phyloP scores from a whole-genome alignment of 768 basidiomycete species.

The Termitomyces sp. region DNA sequence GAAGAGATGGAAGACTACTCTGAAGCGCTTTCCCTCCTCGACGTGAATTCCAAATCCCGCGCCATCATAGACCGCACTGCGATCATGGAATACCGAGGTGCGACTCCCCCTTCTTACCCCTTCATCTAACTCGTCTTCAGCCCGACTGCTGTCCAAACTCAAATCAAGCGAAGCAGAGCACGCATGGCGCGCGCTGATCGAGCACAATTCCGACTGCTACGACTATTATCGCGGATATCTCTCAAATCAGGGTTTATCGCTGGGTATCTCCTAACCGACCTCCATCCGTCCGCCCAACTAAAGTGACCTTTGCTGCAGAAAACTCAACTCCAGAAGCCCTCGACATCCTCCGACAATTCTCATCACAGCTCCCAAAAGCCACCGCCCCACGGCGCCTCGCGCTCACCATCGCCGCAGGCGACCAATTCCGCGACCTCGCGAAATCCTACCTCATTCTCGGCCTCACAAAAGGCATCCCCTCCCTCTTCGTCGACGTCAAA shows the following conservation, averaged over 20 bases:
- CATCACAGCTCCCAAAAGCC: constrained; percentile 59
- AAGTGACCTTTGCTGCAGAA: too few species aligned
- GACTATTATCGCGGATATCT: constrained; percentile 79
- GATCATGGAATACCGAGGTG: constrained; percentile 67
- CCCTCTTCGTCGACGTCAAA: constrained; percentile 90
- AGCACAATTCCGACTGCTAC: constrained; percentile 79
- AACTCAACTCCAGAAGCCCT: constrained; percentile 50
- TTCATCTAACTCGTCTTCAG: constrained; percentile 31
- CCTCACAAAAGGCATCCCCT: constrained; percentile 84
- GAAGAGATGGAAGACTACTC: constrained; percentile 65
- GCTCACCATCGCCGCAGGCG: constrained; percentile 60
- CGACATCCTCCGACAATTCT: constrained; percentile 52
- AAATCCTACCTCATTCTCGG: constrained; percentile 63
- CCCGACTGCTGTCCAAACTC: constrained; percentile 70
- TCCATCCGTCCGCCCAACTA: too few species aligned
- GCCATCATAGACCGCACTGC: constrained; percentile 67
- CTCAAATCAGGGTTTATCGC: constrained; percentile 52
- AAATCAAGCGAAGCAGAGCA: constrained; percentile 67
- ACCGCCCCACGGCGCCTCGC: constrained; percentile 69
- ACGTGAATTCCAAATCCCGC: constrained; percentile 56
- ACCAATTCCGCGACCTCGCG: constrained; percentile 61
- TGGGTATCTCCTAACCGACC: constrained; percentile 40
- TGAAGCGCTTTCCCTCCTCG: constrained; percentile 59
- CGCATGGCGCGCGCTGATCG: constrained; percentile 76
- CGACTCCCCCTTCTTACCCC: constrained; percentile 6